Conservation (phyloP, 2,329 filamentous ascomycete species). For the Fusarium piperis region DNA sequence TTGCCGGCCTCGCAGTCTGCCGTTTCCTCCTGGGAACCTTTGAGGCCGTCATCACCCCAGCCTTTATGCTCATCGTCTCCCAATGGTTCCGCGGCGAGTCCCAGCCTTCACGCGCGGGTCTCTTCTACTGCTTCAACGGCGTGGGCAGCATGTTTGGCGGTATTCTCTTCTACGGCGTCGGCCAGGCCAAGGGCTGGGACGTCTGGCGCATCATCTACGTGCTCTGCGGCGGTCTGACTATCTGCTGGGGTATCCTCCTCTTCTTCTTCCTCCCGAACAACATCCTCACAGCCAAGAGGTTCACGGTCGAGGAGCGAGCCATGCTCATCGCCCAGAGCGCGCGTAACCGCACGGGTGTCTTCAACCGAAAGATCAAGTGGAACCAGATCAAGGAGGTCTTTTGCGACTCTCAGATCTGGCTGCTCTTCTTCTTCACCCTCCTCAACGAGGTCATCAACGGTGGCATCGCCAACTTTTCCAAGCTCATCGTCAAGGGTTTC, state of each 20-base stretch:
- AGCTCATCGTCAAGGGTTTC: slow-evolving; percentile 62
- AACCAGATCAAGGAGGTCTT: slow-evolving; percentile 60
- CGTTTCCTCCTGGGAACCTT: slow-evolving; percentile 59
- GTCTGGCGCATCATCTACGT: slow-evolving; percentile 66
- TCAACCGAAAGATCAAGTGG: slow-evolving; percentile 60
- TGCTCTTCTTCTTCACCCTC: slow-evolving; percentile 63
- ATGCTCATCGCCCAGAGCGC: slow-evolving; percentile 72
- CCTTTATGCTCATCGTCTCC: slow-evolving; percentile 61
- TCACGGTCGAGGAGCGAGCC: slow-evolving; percentile 39
- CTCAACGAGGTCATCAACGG: slow-evolving; percentile 64
- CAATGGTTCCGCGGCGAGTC: slow-evolving; percentile 60
- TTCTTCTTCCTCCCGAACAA: slow-evolving; percentile 59
- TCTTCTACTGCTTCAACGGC: slow-evolving; percentile 56
- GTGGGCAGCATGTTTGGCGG: slow-evolving; percentile 55
- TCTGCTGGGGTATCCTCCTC: slow-evolving; percentile 58
- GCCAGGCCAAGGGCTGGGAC: slow-evolving; percentile 56
- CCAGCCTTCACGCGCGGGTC: slow-evolving; percentile 57
- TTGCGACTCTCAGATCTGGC: slow-evolving; percentile 61
- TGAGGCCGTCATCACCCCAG: slow-evolving; percentile 59
- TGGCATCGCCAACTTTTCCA: slow-evolving; percentile 65
- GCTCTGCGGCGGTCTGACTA: slow-evolving; percentile 58
- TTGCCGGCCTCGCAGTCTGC: slow-evolving; percentile 55
- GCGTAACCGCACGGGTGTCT: slow-evolving; percentile 57
- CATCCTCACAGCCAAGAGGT: slow-evolving; percentile 49
- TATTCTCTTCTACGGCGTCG: slow-evolving; percentile 62